These are phyloP conservation scores for Dioszegia aurantiaca DNA, from an alignment of 768 basidiomycete species.

Conservation along the genomic window DNA sequence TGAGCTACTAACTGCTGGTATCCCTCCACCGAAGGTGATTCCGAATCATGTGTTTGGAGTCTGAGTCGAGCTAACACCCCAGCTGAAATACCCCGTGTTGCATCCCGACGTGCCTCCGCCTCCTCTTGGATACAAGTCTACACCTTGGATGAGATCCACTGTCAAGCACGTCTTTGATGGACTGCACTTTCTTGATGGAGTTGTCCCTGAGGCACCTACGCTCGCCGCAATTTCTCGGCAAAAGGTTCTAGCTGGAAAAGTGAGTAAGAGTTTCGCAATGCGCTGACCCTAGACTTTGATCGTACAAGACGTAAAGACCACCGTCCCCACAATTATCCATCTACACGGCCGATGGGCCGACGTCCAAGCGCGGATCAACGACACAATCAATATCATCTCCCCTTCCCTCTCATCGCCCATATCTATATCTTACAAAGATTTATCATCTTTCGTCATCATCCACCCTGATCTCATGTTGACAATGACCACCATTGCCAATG, in stretches of 20 bases:
- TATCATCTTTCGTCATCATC: constrained; percentile 67
- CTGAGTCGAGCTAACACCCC: constrained; percentile 8
- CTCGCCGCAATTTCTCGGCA: neutral
- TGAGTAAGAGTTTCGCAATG: too few relatives aligned
- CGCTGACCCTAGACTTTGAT: constrained; percentile 19
- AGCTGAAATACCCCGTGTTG: constrained; percentile 34
- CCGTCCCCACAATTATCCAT: constrained; percentile 59
- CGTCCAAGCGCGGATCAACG: constrained; percentile 58
- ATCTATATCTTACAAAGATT: constrained; percentile 59
- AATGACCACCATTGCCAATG: constrained; percentile 79
- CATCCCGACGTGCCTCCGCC: constrained; percentile 39
- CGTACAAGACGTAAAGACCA: neutral
- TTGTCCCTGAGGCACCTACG: constrained; percentile 5
- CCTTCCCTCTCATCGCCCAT: constrained; percentile 57
- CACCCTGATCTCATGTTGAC: constrained; percentile 92
- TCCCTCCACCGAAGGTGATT: constrained; percentile 17
- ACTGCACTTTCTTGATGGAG: constrained; percentile 24
- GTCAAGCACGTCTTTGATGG: constrained; percentile 30
- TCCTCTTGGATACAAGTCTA: constrained; percentile 28
- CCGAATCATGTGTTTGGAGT: neutral
- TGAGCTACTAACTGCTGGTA: constrained; percentile 17
- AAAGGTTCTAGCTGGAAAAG: constrained; percentile 26
- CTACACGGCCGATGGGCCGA: constrained; percentile 76
- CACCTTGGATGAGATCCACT: constrained; percentile 41
- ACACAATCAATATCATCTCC: constrained; percentile 68